These are phyloP conservation scores for Schwanniomyces vanrijiae DNA, from an alignment of 805 yeast genomes.

Conservation along the genomic window DNA sequence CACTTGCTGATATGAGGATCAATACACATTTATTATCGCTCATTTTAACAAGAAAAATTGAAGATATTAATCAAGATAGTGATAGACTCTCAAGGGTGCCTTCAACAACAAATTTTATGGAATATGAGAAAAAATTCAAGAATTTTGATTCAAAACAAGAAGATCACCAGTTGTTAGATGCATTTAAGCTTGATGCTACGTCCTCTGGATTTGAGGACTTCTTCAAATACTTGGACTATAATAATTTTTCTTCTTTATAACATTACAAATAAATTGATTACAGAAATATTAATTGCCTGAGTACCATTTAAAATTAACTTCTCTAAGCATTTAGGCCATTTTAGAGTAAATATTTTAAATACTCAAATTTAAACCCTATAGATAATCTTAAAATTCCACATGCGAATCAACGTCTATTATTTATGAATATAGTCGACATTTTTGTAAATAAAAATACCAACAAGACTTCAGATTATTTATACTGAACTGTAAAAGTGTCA, in stretches of 20 bases:
- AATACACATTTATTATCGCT: constrained; percentile 15
- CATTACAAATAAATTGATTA: not conserved
- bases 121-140: not conserved
- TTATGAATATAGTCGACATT: too few relatives aligned
- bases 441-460: too few relatives aligned
- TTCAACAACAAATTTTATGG: not conserved
- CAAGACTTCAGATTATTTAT: too few relatives aligned
- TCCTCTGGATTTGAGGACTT: constrained; percentile 1
- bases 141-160: not conserved
- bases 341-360: too few relatives aligned
- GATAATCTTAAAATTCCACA: too few relatives aligned
- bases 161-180: not conserved
- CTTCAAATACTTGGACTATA: constrained; percentile 1
- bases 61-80: not conserved
- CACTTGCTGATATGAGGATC: constrained; percentile 9
- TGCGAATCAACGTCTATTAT: too few relatives aligned
- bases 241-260: constrained; percentile 2
- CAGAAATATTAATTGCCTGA: not conserved
- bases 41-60: constrained; percentile 13
- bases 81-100: not conserved
- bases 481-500: too few relatives aligned
- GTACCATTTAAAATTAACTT: not conserved
- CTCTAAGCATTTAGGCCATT: too few relatives aligned
- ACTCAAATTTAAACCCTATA: too few relatives aligned
- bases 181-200: not conserved